Percentiles rank a stretch among this genome's conserved stretches.
Conservation (phyloP, 805 yeast genomes). For the Candida ipomoeae region DNA sequence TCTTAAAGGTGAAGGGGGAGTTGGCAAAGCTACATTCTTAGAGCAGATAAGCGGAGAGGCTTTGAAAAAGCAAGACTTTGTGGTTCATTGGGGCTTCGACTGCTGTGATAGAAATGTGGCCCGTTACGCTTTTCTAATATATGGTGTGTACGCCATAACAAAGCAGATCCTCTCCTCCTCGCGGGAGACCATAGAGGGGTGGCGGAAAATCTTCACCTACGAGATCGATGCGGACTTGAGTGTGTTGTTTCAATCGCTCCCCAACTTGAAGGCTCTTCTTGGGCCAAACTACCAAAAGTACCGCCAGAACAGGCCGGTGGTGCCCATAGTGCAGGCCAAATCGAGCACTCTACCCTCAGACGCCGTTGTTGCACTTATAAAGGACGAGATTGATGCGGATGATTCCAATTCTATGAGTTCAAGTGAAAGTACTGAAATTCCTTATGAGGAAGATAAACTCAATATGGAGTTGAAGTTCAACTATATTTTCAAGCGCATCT, state of each 20-base stretch:
- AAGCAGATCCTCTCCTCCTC: slow-evolving; percentile 40
- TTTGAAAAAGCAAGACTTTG: slow-evolving; percentile 27
- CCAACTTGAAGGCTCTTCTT: slow-evolving; percentile 40
- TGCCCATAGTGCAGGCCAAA: neutral
- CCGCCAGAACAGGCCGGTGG: neutral
- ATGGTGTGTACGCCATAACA: slow-evolving; percentile 36
- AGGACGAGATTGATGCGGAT: slow-evolving; percentile 9
- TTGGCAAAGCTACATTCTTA: slow-evolving; percentile 43
- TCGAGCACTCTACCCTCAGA: slow-evolving; percentile 3
- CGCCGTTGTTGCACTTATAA: neutral
- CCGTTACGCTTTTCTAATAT: slow-evolving; percentile 33
- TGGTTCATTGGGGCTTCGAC: slow-evolving; percentile 31
- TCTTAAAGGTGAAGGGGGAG: slow-evolving; percentile 41
- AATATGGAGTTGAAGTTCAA: slow-evolving; percentile 38
- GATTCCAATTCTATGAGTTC: slow-evolving; percentile 2
- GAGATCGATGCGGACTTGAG: slow-evolving; percentile 40
- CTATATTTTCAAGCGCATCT: slow-evolving; percentile 39
- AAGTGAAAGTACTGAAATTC: neutral
- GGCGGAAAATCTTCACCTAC: slow-evolving; percentile 39
- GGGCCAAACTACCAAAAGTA: slow-evolving; percentile 37
- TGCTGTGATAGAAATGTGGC: slow-evolving; percentile 24
- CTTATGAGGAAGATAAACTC: slow-evolving; percentile 19
- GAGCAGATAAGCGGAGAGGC: slow-evolving; percentile 35
- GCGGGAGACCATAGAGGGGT: slow-evolving; percentile 28
- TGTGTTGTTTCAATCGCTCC: slow-evolving; percentile 38